Evolutionary conservation across 225 moss, liverwort and hornwort species (phyloP), one percentile per base, ranked within the genome.

Genomic region (Bryum argenteum): DNA sequence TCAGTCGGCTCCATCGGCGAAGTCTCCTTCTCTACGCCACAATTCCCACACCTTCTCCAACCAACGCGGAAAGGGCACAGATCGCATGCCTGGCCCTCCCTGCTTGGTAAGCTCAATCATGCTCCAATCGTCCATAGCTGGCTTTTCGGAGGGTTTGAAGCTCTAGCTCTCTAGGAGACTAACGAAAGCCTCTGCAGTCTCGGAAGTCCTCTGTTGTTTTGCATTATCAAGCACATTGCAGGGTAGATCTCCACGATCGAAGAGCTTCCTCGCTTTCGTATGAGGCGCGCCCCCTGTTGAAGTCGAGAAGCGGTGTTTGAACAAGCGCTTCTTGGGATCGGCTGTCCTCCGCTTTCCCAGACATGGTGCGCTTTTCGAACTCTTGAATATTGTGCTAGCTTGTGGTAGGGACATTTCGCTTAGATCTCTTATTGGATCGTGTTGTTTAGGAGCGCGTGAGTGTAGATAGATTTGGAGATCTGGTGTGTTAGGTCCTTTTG

Each of bases 11-110:
- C 75, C 15, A 21, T 75, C 61, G 19, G 8, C 10, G 68, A 53
- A 69, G 22, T 19, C 76, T 6, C 66, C 26, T 56, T 19, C 38
- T 0, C 1, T 63, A 53, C 54, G 66, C 71, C 76, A 67, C 80
- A 63, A 8, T 51, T 66, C 71, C 40, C 61, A 61, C 71, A 47
- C 71, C 28, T 1, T 15, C 57, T 22, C 16, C 64, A 43, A 75
- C 63, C 0, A 41, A 76, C 80, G 72, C 80, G 80, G 41, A 22
- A 71, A 43, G 1, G 5, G 7, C 33, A 53, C 75, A 75, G 75
- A 50, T 75, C 41, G 17, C 44, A 43, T 68, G 75, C 28, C 11
- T 52, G 53, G 61, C 20, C 41, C 67, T 66, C 66, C 67, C 68
- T 61, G 69, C 48, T 71, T 67, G 80, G 72, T 72, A 38, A 33